A percentile compares a stretch with the other conserved stretches of the same genome.
These are phyloP conservation scores for Hordeum marinum DNA, from an alignment of 176 grass and related monocot genomes.

Conservation along the genomic window DNA sequence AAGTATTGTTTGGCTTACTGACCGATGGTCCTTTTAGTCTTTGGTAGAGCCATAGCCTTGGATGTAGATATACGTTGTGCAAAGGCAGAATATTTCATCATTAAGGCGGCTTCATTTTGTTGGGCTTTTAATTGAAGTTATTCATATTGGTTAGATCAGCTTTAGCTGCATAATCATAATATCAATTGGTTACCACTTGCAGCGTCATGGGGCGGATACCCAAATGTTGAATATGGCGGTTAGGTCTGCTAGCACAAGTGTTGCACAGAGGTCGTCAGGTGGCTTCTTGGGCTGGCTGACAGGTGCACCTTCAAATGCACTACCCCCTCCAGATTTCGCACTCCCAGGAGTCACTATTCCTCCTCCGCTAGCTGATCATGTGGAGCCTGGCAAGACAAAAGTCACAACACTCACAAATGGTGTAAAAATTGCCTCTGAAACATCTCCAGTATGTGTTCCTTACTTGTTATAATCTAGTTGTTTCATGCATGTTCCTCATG, in stretches of 20 bases:
- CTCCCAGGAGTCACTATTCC: conserved; percentile 73
- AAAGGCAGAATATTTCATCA: not conserved
- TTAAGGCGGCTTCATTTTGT: not conserved
- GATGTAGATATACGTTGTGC: not conserved
- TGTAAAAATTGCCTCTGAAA: conserved; percentile 78
- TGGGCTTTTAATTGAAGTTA: not conserved
- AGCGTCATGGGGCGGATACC: conserved; percentile 33
- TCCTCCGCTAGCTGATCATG: conserved; percentile 54
- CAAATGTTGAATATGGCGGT: conserved; percentile 37
- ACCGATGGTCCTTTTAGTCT: not conserved
- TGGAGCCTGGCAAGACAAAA: conserved; percentile 63
- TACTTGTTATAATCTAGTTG: conserved; percentile 11
- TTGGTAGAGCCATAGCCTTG: not conserved
- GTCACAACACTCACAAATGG: conserved; percentile 80
- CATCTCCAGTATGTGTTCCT: conserved; percentile 59
- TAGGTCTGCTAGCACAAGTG: conserved; percentile 66
- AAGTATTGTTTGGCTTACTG: not conserved
- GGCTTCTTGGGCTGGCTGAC: conserved; percentile 69
- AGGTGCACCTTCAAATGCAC: conserved; percentile 55
- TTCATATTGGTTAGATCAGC: not conserved
- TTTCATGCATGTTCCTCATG: conserved; percentile 19
- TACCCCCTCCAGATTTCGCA: conserved; percentile 69
- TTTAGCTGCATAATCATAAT: not conserved
- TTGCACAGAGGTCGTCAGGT: conserved; percentile 59
- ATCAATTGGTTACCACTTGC: conserved; percentile 15